These are phyloP conservation scores for Cornus florida DNA, from an alignment of 148 eudicot species.

Conservation along the genomic window DNA sequence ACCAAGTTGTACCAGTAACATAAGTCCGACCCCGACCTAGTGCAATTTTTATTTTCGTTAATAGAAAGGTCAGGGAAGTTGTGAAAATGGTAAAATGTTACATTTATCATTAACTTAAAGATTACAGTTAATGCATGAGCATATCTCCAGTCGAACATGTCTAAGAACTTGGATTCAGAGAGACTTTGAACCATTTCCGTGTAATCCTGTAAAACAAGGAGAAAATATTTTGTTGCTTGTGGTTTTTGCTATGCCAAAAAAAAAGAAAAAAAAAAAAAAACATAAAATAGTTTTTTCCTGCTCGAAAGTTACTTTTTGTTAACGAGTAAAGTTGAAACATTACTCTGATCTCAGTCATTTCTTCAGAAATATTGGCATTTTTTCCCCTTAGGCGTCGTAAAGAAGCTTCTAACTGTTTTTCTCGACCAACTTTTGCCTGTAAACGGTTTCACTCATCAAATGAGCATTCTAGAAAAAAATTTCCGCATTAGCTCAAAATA, in stretches of 20 bases:
- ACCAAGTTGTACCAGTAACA: background rate
- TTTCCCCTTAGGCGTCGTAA: slow-evolving; percentile 60
- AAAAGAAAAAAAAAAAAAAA: background rate
- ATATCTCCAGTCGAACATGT: slow-evolving; percentile 51
- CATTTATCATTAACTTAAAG: background rate
- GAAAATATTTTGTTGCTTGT: background rate
- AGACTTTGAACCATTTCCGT: slow-evolving; percentile 30
- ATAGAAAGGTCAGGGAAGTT: background rate
- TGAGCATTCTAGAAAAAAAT: background rate
- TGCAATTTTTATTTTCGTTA: background rate
- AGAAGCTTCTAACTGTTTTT: slow-evolving; percentile 39
- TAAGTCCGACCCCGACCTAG: slow-evolving; percentile 1
- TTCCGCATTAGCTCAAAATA: background rate
- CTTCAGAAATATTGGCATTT: slow-evolving; percentile 43
- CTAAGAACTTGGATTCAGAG: slow-evolving; percentile 30
- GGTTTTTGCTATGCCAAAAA: too few relatives aligned
- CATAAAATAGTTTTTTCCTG: background rate
- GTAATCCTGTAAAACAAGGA: slow-evolving; percentile 38
- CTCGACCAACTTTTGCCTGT: slow-evolving; percentile 59
- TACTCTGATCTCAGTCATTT: slow-evolving; percentile 71
- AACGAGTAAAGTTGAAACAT: background rate
- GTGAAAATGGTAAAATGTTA: background rate
- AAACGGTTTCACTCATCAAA: background rate
- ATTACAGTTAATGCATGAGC: slow-evolving; percentile 53
- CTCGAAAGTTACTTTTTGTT: background rate